Evolutionary conservation across 352 stramenopile species (phyloP), one percentile per base, ranked within the genome.

Genomic region (Phytophthora cryptogea): DNA sequence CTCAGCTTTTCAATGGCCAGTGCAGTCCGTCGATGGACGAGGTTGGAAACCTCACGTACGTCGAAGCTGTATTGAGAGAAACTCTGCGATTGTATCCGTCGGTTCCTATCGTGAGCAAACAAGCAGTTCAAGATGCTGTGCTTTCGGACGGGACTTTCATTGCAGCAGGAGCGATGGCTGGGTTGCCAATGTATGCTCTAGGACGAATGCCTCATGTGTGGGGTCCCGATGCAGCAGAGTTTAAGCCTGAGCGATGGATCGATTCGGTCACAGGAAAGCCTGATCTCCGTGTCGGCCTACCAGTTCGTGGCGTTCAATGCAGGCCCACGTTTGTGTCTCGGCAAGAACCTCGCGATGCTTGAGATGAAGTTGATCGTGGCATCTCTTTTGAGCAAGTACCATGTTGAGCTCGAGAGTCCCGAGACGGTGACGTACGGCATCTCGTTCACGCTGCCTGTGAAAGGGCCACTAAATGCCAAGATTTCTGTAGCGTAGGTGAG

Each of bases 291-390:
- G 4, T 87, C 78, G 8, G 16, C 76, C 6, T 93, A 74, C 64
- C 62, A 94, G 54, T 95, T 91, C 58, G 51, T 68, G 9, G 55
- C 76, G 7, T 96, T 96, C 62, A 80, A 90, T 53, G 79, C 73
- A 17, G 87, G 88, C 0, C 80, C 78, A 8, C 74, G 87, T 26
- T 45, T 71, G 30, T 96, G 89, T 46, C 59, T 95, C 1, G 89
- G 89, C 20, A 83, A 74, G 49, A 78, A 79, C 20, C 63, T 97
- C 0, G 88, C 89, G 14, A 85, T 95, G 67, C 59, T 94, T 2
- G 81, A 96, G 71, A 90, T 94, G 67, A 93, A 94, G 70, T 56
- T 94, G 39, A 70, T 90, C 9, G 54, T 89, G 10, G 59, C 71
- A 3, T 65, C 68, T 4, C 43, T 96, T 23, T 35, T 96, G 20